A percentile compares a stretch with the other conserved stretches of the same genome.
phyloP scores from a whole-genome alignment of 805 yeast species.

The Kuraishia capsulata region DNA sequence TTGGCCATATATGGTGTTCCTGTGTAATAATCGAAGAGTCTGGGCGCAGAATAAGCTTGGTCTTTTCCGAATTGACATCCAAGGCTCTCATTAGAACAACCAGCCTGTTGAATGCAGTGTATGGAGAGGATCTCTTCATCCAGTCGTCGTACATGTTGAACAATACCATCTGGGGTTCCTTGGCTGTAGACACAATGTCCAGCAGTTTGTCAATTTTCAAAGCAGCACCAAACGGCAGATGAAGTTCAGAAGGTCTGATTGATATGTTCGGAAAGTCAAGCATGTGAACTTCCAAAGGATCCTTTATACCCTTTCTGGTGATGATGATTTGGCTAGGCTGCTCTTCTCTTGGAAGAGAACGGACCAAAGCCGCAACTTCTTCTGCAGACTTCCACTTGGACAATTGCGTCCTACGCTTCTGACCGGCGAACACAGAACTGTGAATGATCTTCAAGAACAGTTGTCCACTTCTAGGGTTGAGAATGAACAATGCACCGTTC shows the following conservation, averaged over 20 bases:
- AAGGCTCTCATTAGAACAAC: slow-evolving; percentile 76
- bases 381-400: slow-evolving; percentile 99
- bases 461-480: slow-evolving; percentile 89
- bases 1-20: slow-evolving; percentile 90
- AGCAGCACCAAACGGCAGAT: slow-evolving; percentile 83
- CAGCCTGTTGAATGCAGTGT: slow-evolving; percentile 89
- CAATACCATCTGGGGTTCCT: slow-evolving; percentile 86
- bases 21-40: slow-evolving; percentile 61
- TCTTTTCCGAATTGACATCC: slow-evolving; percentile 65
- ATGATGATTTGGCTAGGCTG: slow-evolving; percentile 91
- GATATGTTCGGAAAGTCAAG: slow-evolving; percentile 90
- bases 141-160: slow-evolving; percentile 94
- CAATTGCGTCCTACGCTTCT: slow-evolving; percentile 82
- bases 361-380: slow-evolving; percentile 84
- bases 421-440: slow-evolving; percentile 95
- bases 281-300: slow-evolving; percentile 95
- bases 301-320: slow-evolving; percentile 83
- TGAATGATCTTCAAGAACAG: slow-evolving; percentile 83
- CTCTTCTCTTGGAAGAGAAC: slow-evolving; percentile 87
- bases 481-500: slow-evolving; percentile 85
- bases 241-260: slow-evolving; percentile 81
- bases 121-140: slow-evolving; percentile 74
- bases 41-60: slow-evolving; percentile 68
- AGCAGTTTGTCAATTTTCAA: slow-evolving; percentile 72
- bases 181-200: slow-evolving; percentile 74